Conservation (phyloP, 192 early-diverging fungal species). For the Linderina pennispora region DNA sequence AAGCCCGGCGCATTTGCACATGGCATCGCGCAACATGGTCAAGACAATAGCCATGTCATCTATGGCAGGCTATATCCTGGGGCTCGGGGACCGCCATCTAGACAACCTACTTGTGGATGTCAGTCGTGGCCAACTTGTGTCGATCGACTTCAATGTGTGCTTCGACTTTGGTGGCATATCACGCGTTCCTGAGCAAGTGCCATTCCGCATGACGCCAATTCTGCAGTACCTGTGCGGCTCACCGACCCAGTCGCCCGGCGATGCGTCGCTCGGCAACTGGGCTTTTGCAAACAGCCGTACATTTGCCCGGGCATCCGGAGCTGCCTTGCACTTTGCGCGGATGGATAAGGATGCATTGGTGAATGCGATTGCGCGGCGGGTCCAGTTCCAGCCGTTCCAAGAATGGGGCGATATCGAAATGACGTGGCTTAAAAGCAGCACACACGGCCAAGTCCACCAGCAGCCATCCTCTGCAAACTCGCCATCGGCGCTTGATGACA, state of each 20-base stretch:
- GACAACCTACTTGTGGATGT: slow-evolving; percentile 64
- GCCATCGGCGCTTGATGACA: too few relatives aligned
- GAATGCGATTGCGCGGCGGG: slow-evolving; percentile 7
- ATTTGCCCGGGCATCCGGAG: slow-evolving; percentile 10
- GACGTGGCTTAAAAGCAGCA: slow-evolving; percentile 10
- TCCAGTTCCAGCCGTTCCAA: slow-evolving; percentile 27
- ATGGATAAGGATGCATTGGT: slow-evolving; percentile 25
- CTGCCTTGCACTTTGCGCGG: slow-evolving; percentile 17
- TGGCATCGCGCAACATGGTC: slow-evolving; percentile 7
- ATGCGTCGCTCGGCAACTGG: not conserved
- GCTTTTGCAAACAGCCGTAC: slow-evolving; percentile 16
- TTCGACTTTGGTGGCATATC: slow-evolving; percentile 62
- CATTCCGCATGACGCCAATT: slow-evolving; percentile 67
- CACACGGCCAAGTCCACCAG: too few relatives aligned
- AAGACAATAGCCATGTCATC: slow-evolving; percentile 48
- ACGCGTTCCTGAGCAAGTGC: slow-evolving; percentile 64
- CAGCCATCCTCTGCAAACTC: too few relatives aligned
- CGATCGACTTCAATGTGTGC: slow-evolving; percentile 74
- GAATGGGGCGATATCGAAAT: slow-evolving; percentile 28
- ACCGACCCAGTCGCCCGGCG: not conserved
- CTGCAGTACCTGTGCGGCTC: slow-evolving; percentile 26
- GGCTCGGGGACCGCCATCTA: slow-evolving; percentile 68
- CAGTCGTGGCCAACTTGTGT: slow-evolving; percentile 49
- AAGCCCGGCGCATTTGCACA: slow-evolving; percentile 11
- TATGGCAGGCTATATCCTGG: slow-evolving; percentile 58